Conservation (phyloP, 1,284 basidiomycete genomes). For the Porogramme epimiltina region DNA sequence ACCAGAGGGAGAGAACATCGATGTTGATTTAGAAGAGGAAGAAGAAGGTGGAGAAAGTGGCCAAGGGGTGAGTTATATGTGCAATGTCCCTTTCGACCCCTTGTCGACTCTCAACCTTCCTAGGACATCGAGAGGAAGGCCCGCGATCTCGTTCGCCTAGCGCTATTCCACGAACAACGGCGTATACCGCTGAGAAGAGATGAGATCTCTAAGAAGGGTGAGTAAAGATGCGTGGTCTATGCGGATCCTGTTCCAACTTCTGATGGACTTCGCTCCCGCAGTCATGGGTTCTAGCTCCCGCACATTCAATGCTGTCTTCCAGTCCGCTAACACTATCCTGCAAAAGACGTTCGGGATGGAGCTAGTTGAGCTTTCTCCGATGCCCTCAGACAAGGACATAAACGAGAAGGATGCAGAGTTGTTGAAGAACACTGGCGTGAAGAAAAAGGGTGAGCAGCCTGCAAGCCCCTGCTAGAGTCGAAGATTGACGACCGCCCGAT, state of each 20-base stretch:
- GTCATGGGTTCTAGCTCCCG: constrained; percentile 62
- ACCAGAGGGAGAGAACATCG: constrained; percentile 4
- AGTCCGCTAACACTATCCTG: constrained; percentile 58
- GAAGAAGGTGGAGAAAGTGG: constrained; percentile 37
- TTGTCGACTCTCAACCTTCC: no score
- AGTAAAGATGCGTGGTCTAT: no score
- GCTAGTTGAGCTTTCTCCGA: constrained; percentile 70
- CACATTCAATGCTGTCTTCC: constrained; percentile 59
- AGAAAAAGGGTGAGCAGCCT: constrained; percentile 45
- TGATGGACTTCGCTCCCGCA: no score
- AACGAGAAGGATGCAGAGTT: constrained; percentile 45
- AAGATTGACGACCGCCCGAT: not conserved
- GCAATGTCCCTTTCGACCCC: no score
- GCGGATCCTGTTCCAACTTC: no score
- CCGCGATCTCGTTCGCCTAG: constrained; percentile 68
- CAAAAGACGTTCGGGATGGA: constrained; percentile 71
- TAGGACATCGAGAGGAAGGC: constrained; percentile 64
- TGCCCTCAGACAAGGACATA: constrained; percentile 45
- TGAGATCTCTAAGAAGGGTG: constrained; percentile 80
- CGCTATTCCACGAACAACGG: constrained; percentile 70
- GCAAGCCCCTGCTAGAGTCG: not conserved
- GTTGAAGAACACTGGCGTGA: constrained; percentile 53
- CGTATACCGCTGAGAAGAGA: constrained; percentile 64
- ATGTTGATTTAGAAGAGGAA: constrained; percentile 19
- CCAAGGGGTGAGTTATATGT: not conserved